Base-by-base conservation (phyloP, 495 filamentous ascomycete species). In the Jackrogersella multiformis region DNA sequence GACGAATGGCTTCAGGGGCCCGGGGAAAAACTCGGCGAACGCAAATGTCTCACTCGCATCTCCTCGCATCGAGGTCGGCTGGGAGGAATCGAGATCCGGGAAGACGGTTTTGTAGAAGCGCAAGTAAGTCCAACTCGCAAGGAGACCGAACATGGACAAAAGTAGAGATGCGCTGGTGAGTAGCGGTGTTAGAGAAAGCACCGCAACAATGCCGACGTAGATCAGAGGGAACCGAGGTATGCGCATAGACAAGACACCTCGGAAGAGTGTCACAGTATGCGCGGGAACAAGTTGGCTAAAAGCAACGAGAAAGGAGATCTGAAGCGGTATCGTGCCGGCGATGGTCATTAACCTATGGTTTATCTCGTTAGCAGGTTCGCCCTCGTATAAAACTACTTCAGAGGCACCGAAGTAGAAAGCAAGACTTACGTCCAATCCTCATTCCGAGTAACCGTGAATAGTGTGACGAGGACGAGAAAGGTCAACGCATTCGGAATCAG, bases 261-360 rank as follows among this genome's bases (percentile, higher is more conserved):
- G 88, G 80, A 96, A 92, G 64, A 99, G 85, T 0, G 93, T 91
- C 36, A 99, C 94, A n/a, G 95, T 98, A 78, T 99, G 95, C 73
- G 97, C 93, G 24, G 95, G 95, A 18, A 98, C 92, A 32, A 99
- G 91, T 77, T 99, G 96, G 79, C 97, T 97, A 80, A 98, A 97
- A 56, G 95, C 92, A 71, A 99, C 93, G 60, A 99, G 89, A 81
- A 97, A 98, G 62, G 92, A 93, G 30, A 91, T 92, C 78, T 97
- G 94, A 51, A 97, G 84, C 12, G 93, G 87, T 63, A 96, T 88
- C 41, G 91, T 93, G 63, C 96, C 96, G 72, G 89, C 91, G 70
- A 97, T 91, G 57, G 92, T 87, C 35, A 87, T 89, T 39, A 90
- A 79, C 30, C 90, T 95, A 35, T 9, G 36, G n/a, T 44, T 45